These are phyloP conservation scores for Aspergillus neotritici DNA, from an alignment of 2,329 filamentous ascomycete species.

Conservation along the genomic window DNA sequence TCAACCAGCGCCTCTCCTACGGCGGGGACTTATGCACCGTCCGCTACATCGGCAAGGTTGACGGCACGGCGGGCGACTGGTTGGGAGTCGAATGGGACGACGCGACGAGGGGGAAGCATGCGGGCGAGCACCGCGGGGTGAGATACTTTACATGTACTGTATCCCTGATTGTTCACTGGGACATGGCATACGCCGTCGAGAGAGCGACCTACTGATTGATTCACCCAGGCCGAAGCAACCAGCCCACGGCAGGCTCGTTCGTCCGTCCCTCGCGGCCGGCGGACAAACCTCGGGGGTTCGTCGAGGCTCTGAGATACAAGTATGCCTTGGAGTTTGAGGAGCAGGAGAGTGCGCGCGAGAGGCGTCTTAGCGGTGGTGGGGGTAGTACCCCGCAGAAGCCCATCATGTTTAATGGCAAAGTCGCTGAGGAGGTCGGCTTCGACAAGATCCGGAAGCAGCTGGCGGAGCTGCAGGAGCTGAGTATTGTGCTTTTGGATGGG, in stretches of 20 bases:
- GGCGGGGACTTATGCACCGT: slow-evolving; percentile 74
- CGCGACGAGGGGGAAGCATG: slow-evolving; percentile 76
- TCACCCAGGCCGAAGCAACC: slow-evolving; percentile 52
- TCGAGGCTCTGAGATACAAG: slow-evolving; percentile 74
- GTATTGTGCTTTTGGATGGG: slow-evolving; percentile 75
- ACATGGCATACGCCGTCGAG: background rate
- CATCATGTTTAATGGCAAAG: slow-evolving; percentile 71
- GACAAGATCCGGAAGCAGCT: slow-evolving; percentile 82
- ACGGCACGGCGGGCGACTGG: slow-evolving; percentile 73
- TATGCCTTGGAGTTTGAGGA: slow-evolving; percentile 61
- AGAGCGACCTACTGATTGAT: too few relatives aligned
- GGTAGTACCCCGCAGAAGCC: slow-evolving; percentile 39
- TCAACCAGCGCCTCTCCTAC: slow-evolving; percentile 73
- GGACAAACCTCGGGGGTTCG: slow-evolving; percentile 65
- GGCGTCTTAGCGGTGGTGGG: background rate
- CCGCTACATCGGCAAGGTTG: slow-evolving; percentile 71
- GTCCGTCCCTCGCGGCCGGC: slow-evolving; percentile 68
- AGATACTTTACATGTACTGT: slow-evolving; percentile 74
- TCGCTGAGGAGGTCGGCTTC: slow-evolving; percentile 90
- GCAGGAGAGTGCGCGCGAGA: slow-evolving; percentile 21
- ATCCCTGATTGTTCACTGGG: background rate
- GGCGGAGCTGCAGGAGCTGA: slow-evolving; percentile 69
- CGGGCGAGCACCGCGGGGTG: slow-evolving; percentile 71
- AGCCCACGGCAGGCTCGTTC: slow-evolving; percentile 75
- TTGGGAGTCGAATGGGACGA: slow-evolving; percentile 98